Base-by-base conservation (phyloP, 306 rosid genomes). In the Trifolium repens region DNA sequence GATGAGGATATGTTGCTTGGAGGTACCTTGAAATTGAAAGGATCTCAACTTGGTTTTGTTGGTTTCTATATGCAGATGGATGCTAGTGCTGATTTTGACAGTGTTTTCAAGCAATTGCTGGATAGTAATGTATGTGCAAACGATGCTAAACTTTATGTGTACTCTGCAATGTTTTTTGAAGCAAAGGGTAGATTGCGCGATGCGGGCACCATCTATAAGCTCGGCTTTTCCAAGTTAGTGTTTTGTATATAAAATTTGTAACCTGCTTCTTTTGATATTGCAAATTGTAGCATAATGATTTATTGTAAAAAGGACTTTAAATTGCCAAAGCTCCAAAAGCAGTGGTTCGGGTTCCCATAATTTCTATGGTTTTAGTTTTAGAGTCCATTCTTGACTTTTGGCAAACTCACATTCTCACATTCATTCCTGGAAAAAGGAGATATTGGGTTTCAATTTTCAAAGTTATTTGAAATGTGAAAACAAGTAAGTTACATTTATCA, bases 161-260 rank as follows among this genome's bases (percentile, higher is more conserved):
- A 78, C 74, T 71, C 85, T 77, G 85, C 85, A 0, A 0, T 55
- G 79, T 66, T 76, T 81, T 81, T 81, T 59, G 85, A 81, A 75
- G 73, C 47, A 7, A 90, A 88, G 79, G 94, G 85, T 80, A 88
- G 81, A 76, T 72, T 90, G 73, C 77, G 43, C 1, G 87, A 94
- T 50, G 98, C 98, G 9, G 78, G 81, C 57, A 81, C 74, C 32
- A 73, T 90, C 81, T 94, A 94, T 65, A 75, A 90, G 72, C 89
- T 86, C 79, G 98, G 93, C 57, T 75, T 87, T 75, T 67, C 32
- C 80, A 91, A 96, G 98, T 94, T 40, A 64, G 69, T 82, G 52
- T 57, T 75, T 63, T 66, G 6, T 32, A 15, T 49, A n/a, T 73
- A 40, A 64, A 57, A 69, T 10, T 75, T 53, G 1, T 47, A 69